Conservation (phyloP, 2,329 filamentous ascomycete species). For the Fusarium sp. region DNA sequence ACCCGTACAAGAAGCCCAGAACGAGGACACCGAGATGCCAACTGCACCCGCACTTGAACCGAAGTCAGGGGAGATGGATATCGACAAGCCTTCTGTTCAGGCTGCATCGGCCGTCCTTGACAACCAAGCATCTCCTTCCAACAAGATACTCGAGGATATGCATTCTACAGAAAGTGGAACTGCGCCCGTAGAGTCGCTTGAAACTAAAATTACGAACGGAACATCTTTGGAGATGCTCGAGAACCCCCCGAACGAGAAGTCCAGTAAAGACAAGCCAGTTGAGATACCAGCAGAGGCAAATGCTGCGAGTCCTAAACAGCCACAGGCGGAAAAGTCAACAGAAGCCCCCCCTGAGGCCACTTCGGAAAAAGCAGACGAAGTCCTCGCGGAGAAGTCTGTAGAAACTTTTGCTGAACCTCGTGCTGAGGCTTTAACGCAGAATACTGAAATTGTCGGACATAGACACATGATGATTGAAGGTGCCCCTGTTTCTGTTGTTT, state of each 20-base stretch:
- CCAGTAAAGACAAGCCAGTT: slow-evolving; percentile 4
- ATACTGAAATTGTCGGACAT: neutral
- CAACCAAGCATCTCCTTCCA: slow-evolving; percentile 4
- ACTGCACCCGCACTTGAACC: slow-evolving; percentile 46
- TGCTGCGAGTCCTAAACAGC: neutral
- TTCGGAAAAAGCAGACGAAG: slow-evolving; percentile 5
- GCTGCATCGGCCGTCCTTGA: slow-evolving; percentile 19
- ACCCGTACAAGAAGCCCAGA: neutral
- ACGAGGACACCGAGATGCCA: slow-evolving; percentile 8
- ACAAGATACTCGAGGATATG: slow-evolving; percentile 8
- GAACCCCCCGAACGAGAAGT: neutral
- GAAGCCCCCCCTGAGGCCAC: neutral
- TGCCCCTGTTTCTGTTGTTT: slow-evolving; percentile 5
- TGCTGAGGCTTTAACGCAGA: slow-evolving; percentile 3
- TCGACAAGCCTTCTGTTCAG: slow-evolving; percentile 46
- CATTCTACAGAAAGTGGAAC: slow-evolving; percentile 3
- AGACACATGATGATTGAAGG: slow-evolving; percentile 5
- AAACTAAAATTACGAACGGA: slow-evolving; percentile 13
- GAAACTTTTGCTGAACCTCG: neutral
- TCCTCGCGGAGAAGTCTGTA: neutral
- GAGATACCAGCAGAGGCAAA: neutral
- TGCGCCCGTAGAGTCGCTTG: slow-evolving; percentile 1
- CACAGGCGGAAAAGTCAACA: neutral
- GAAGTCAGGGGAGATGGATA: slow-evolving; percentile 59
- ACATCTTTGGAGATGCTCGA: neutral